Conservation (phyloP, 176 grass and related monocot genomes). For the Oryza glaberrima region DNA sequence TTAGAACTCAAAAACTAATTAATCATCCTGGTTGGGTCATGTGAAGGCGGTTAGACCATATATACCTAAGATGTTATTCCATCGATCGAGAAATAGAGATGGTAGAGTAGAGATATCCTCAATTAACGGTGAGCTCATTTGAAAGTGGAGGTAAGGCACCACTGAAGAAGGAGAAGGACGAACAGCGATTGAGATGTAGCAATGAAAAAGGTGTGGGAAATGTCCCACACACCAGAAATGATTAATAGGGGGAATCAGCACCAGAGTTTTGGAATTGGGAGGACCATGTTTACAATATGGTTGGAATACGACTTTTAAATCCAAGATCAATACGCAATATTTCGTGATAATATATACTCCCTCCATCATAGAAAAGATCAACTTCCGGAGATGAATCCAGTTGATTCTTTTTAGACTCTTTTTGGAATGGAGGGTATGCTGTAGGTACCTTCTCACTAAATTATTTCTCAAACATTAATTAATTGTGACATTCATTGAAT, state of each 20-base stretch:
- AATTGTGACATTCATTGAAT: neutral
- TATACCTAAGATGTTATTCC: neutral
- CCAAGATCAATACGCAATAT: neutral
- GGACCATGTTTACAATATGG: no score
- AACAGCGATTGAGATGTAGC: no score
- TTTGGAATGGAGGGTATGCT: no score
- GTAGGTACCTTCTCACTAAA: neutral
- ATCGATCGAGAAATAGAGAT: no score
- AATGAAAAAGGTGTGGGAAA: no score
- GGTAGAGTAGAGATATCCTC: neutral
- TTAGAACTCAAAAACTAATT: neutral
- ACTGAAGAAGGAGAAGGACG: no score
- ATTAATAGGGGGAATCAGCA: no score
- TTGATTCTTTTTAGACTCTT: no score
- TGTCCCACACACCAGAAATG: no score
- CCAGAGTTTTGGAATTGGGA: no score
- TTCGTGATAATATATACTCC: neutral
- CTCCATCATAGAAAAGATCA: no score
- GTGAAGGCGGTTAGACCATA: neutral
- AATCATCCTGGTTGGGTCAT: neutral
- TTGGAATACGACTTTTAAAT: neutral
- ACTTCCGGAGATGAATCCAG: no score
- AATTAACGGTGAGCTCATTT: neutral
- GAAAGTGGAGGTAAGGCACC: neutral
- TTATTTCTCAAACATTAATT: neutral